Evolutionary conservation across 192 early-diverging fungal genomes (phyloP).

Genomic region (Backusella tarrabulga): DNA sequence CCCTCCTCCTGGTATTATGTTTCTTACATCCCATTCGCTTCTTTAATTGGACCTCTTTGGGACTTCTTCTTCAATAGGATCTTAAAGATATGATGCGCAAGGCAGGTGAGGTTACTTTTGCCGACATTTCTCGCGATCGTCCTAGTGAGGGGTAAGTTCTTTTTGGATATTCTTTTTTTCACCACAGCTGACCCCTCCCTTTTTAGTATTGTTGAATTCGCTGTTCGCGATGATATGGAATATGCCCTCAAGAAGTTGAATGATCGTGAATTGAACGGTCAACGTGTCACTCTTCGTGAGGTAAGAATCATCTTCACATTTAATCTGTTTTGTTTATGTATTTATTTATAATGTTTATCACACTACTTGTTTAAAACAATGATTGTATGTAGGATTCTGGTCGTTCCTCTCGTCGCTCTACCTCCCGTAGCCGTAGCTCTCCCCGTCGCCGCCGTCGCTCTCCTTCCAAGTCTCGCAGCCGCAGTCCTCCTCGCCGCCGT

Average conservation of each 20-base stretch:
- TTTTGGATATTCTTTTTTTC: not conserved
- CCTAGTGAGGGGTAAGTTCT: slow-evolving; percentile 74
- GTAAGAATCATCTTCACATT: slow-evolving; percentile 22
- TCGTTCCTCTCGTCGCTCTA: slow-evolving; percentile 36
- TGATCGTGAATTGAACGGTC: slow-evolving; percentile 68
- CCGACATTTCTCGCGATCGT: slow-evolving; percentile 82
- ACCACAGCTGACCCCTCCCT: not conserved
- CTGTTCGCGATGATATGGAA: slow-evolving; percentile 73
- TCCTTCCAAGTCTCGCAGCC: slow-evolving; percentile 40
- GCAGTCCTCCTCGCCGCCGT: slow-evolving; percentile 25
- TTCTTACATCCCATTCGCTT: slow-evolving; percentile 6
- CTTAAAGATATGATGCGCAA: slow-evolving; percentile 95
- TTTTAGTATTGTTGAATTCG: slow-evolving; percentile 87
- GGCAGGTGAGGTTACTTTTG: slow-evolving; percentile 92
- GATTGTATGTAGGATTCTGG: not conserved
- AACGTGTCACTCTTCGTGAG: slow-evolving; percentile 65
- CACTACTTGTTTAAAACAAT: not conserved
- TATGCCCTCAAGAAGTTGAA: slow-evolving; percentile 84
- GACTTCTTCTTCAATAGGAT: slow-evolving; percentile 63
- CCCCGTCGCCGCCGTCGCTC: slow-evolving; percentile 36
- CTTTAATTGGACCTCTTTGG: not conserved
- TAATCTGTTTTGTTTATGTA: not conserved
- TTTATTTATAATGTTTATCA: not conserved
- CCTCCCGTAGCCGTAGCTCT: slow-evolving; percentile 34
- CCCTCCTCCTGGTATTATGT: not conserved